phyloP scores from a whole-genome alignment of 495 filamentous ascomycete species.

The Neurospora sublineolata region DNA sequence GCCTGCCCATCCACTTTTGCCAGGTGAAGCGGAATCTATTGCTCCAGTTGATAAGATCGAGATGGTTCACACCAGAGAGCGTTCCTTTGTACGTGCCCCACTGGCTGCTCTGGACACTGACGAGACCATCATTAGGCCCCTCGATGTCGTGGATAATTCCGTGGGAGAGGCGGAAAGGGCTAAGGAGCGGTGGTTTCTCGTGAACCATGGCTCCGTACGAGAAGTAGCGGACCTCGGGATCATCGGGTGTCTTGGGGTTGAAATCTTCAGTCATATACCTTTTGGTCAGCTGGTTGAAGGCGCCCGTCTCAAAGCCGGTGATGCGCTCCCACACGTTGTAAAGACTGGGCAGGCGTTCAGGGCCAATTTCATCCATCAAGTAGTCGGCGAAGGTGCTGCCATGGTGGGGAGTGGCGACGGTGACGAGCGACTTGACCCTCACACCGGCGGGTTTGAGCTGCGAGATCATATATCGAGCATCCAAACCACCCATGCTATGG shows the following conservation, averaged over 20 bases:
- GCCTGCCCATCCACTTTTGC: slow-evolving; percentile 55
- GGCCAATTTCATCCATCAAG: slow-evolving; percentile 59
- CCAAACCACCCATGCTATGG: slow-evolving; percentile 67
- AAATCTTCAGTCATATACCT: slow-evolving; percentile 73
- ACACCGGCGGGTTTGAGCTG: slow-evolving; percentile 58
- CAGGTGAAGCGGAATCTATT: slow-evolving; percentile 67
- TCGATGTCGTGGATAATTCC: slow-evolving; percentile 56
- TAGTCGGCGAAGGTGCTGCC: slow-evolving; percentile 81
- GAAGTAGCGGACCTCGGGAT: slow-evolving; percentile 70
- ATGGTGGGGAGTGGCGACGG: slow-evolving; percentile 79
- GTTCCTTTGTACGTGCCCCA: slow-evolving; percentile 96
- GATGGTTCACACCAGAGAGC: slow-evolving; percentile 73
- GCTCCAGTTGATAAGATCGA: slow-evolving; percentile 94
- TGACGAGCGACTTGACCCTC: slow-evolving; percentile 63
- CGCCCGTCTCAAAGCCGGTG: slow-evolving; percentile 64
- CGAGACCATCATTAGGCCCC: slow-evolving; percentile 85
- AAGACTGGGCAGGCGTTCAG: slow-evolving; percentile 48
- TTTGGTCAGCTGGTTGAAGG: slow-evolving; percentile 74
- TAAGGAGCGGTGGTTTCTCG: slow-evolving; percentile 49
- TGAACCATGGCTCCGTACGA: slow-evolving; percentile 72
- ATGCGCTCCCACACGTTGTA: slow-evolving; percentile 53
- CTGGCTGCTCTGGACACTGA: slow-evolving; percentile 71
- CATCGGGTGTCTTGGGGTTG: slow-evolving; percentile 69
- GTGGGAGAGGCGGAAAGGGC: slow-evolving; percentile 64
- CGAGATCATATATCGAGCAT: slow-evolving; percentile 88